A percentile compares a stretch with the other conserved stretches of the same genome.
These are phyloP conservation scores for Podospora pseudoanserina DNA, from an alignment of 495 filamentous ascomycete species.

Conservation along the genomic window DNA sequence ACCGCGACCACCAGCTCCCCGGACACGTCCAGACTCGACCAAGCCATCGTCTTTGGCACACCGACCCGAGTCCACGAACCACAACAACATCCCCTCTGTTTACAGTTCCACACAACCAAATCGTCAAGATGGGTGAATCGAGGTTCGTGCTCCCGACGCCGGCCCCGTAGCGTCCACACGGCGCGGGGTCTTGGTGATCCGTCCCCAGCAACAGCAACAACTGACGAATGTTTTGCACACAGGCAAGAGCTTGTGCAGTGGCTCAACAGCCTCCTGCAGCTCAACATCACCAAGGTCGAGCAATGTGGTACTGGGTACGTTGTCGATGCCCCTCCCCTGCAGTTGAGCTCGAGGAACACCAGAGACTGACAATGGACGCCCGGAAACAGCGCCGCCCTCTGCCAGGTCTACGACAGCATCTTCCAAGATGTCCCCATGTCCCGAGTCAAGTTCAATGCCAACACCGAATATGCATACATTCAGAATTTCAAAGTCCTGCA, in stretches of 20 bases:
- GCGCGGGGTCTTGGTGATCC: conserved; percentile 7
- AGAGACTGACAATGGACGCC: conserved; percentile 16
- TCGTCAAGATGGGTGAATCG: conserved; percentile 41
- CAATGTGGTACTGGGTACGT: conserved; percentile 97
- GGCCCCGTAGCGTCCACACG: not conserved
- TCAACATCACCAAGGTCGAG: conserved; percentile 97
- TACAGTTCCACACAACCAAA: conserved; percentile 15
- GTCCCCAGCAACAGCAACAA: not conserved
- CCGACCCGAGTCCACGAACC: not conserved
- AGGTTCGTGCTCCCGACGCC: conserved; percentile 28
- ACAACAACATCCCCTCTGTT: conserved; percentile 4
- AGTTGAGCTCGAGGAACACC: conserved; percentile 21
- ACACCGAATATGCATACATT: conserved; percentile 93
- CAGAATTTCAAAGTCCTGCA: conserved; percentile 97
- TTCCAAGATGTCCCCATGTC: conserved; percentile 95
- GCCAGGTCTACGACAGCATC: conserved; percentile 96
- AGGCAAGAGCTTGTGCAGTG: conserved; percentile 97
- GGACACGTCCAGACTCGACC: not conserved
- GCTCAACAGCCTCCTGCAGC: conserved; percentile 94
- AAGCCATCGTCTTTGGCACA: not conserved
- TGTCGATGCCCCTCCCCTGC: conserved; percentile 37
- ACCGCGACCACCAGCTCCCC: not conserved
- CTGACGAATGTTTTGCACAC: conserved; percentile 17
- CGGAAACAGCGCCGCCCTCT: conserved; percentile 75
- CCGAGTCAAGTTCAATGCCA: conserved; percentile 96